Percentiles rank a stretch among this genome's conserved stretches.
Evolutionary conservation across 164 flowering plant species (phyloP).

Genomic region (Nelumbo lutea): DNA sequence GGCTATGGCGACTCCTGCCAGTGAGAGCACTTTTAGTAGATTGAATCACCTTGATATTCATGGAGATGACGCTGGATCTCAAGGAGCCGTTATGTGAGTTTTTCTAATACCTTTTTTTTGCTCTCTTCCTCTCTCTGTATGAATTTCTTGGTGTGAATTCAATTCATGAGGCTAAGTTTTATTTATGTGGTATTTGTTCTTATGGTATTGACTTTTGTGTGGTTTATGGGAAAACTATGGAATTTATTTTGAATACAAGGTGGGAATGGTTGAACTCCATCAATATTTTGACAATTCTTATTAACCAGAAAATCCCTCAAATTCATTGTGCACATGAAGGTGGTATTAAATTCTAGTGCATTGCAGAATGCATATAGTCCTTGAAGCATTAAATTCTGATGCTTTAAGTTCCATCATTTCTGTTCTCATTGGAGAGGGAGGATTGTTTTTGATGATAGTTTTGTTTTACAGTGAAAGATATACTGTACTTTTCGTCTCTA

Average conservation of each 20-base stretch:
- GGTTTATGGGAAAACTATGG: background rate
- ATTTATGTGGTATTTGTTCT: background rate
- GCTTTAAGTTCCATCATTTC: no score
- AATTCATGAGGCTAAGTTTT: background rate
- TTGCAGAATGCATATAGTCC: background rate
- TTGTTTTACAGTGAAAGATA: no score
- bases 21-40: slow-evolving; percentile 49
- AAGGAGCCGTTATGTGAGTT: slow-evolving; percentile 50
- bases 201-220: background rate
- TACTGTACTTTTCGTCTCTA: no score
- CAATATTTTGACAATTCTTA: background rate
- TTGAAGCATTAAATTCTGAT: no score
- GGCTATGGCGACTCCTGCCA: slow-evolving; percentile 59
- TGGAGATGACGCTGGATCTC: slow-evolving; percentile 71
- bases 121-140: background rate
- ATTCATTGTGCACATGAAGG: background rate
- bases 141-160: no score
- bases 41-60: slow-evolving; percentile 70
- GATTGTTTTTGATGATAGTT: no score
- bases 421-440: no score
- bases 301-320: background rate
- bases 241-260: background rate
- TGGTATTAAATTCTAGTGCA: background rate
- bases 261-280: slow-evolving; percentile 5
- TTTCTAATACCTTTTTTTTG: background rate